Evolutionary conservation across 2,329 filamentous ascomycete genomes (phyloP), one percentile per base, ranked within the genome.

Genomic region (Alternaria rosae): DNA sequence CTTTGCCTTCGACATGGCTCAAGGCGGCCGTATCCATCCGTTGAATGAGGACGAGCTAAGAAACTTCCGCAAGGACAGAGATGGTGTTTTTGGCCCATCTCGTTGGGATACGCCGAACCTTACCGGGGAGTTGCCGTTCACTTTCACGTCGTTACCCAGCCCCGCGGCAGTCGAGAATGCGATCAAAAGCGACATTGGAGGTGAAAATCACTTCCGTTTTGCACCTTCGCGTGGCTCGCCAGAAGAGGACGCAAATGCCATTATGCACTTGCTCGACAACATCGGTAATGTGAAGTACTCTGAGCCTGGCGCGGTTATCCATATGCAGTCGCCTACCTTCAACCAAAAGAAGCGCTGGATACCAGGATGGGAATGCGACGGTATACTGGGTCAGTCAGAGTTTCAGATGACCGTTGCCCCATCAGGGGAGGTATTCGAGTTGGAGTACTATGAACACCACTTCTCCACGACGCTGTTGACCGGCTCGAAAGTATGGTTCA

Each of bases 401-500:
- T 35, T 66, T 3, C 23, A 43, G n/a, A 32, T 66, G 2, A 47
- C 44, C 4, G 32, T 69, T 32, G 52, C 65, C 9, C 57, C 63
- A 15, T 21, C 52, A 20, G 42, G 54, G 17, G 61, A 64, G 21
- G n/a, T 62, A 9, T 61, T 59, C 12, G 63, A 66, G 9, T 13
- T 66, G 30, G 57, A 61, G 26, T 62, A 60, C 53, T 51, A 59
- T 5, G 59, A 63, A 5, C 54, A 45, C 17, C 54, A 64, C n/a
- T 54, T 44, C 17, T 48, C 57, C 3, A 63, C 55, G 7, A 61
- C 62, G 5, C 54, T 68, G 15, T 50, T 68, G 9, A 57, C 54
- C 12, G 62, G 66, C 13, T 52, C 38, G 5, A 69, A 68, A 41
- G 50, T 64, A 41, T 64, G 52, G 51, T 23, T 67, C 42, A 57